phyloP scores from a whole-genome alignment of 1,284 basidiomycete species.

The Limonomyces culmigenus region DNA sequence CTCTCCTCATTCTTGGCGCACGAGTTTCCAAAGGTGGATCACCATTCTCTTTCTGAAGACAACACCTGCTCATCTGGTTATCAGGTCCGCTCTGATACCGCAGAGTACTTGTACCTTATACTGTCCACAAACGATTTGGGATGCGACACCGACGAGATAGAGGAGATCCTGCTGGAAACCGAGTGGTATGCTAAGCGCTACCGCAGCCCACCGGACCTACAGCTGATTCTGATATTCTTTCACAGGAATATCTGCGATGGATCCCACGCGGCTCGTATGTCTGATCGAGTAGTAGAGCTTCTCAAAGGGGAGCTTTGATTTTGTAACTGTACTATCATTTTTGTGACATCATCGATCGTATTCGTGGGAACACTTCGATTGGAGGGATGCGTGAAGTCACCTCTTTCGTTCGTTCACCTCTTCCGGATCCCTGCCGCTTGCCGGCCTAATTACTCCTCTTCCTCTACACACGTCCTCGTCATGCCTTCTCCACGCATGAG shows the following conservation, averaged over 20 bases:
- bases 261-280: too few relatives aligned
- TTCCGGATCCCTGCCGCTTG: too few relatives aligned
- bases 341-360: not conserved
- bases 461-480: too few relatives aligned
- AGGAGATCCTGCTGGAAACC: constrained; percentile 67
- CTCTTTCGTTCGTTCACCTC: too few relatives aligned
- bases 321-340: not conserved
- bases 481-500: constrained; percentile 43
- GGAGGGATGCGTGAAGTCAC: not conserved
- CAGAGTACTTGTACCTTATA: constrained; percentile 66
- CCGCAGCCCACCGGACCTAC: too few relatives aligned
- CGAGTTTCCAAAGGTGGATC: constrained; percentile 55
- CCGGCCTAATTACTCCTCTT: too few relatives aligned
- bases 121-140: constrained; percentile 54
- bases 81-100: constrained; percentile 63
- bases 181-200: constrained; percentile 54
- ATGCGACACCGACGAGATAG: constrained; percentile 48
- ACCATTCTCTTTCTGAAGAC: constrained; percentile 3
- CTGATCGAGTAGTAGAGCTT: too few relatives aligned
- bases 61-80: constrained; percentile 1
- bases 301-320: too few relatives aligned
- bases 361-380: not conserved
- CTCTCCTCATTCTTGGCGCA: constrained; percentile 55
- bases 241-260: too few relatives aligned
- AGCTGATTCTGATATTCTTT: too few relatives aligned